Evolutionary conservation across 108 stramenopile genomes (phyloP).

Genomic region (Cyclotella cryptica): DNA sequence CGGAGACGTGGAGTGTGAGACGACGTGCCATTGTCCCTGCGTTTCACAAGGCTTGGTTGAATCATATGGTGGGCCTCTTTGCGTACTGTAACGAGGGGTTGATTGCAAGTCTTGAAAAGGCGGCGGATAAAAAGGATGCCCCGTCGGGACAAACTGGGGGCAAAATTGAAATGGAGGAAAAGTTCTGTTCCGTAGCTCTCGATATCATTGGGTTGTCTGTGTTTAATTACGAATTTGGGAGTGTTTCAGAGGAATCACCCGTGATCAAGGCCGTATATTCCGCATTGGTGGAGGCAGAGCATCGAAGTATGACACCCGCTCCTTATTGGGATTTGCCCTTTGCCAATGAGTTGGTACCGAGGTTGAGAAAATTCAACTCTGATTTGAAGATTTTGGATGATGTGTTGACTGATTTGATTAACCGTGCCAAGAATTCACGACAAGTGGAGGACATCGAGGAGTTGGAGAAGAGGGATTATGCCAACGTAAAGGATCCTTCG

Average conservation of each 20-base stretch:
- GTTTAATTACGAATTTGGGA: constrained; percentile 97
- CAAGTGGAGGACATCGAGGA: constrained; percentile 92
- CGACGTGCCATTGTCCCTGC: constrained; percentile 94
- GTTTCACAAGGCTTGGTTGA: constrained; percentile 96
- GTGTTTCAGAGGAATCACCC: constrained; percentile 84
- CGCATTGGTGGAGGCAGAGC: constrained; percentile 94
- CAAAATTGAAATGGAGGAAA: constrained; percentile 91
- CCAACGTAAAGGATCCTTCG: constrained; percentile 90
- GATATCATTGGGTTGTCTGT: constrained; percentile 95
- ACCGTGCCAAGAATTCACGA: constrained; percentile 78
- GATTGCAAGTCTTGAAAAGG: constrained; percentile 68
- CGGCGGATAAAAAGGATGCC: constrained; percentile 53
- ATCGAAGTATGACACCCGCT: constrained; percentile 93
- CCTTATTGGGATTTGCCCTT: constrained; percentile 97
- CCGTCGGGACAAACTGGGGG: constrained; percentile 47
- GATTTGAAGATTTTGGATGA: constrained; percentile 90
- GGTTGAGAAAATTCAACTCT: constrained; percentile 90
- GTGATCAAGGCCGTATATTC: constrained; percentile 95
- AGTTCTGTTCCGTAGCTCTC: constrained; percentile 91
- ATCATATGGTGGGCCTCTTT: constrained; percentile 93
- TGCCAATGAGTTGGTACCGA: constrained; percentile 91
- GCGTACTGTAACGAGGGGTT: constrained; percentile 90
- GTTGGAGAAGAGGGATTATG: constrained; percentile 89
- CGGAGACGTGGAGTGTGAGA: constrained; percentile 92
- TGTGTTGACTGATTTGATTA: constrained; percentile 89